Evolutionary conservation across 208 protist genomes (phyloP).

Genomic region (Porcisia hertigi): DNA sequence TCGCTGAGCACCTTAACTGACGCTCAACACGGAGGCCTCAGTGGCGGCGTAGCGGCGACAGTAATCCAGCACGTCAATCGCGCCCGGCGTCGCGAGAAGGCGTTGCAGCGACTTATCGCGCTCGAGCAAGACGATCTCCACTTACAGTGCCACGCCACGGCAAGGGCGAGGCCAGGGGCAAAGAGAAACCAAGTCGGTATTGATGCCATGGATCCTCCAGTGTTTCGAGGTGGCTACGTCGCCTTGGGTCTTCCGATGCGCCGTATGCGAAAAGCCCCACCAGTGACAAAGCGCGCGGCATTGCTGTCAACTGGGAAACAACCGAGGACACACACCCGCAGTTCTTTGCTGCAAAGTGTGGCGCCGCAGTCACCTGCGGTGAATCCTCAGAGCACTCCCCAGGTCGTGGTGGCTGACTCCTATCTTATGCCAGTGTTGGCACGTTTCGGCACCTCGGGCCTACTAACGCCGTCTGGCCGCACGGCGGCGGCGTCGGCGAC

Average conservation of each 20-base stretch:
- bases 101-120: slow-evolving; percentile 34
- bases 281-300: not conserved
- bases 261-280: not conserved
- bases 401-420: slow-evolving; percentile 15
- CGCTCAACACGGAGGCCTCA: not conserved
- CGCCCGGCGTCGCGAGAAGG: slow-evolving; percentile 44
- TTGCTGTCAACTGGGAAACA: not conserved
- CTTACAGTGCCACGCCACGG: not conserved
- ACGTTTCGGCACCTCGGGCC: slow-evolving; percentile 1
- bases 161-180: not conserved
- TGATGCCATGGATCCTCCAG: not conserved
- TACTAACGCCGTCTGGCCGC: not conserved
- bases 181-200: slow-evolving; percentile 2
- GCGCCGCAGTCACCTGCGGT: not conserved
- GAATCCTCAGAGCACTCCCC: not conserved
- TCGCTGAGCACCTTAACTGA: not conserved
- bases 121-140: slow-evolving; percentile 18
- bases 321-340: not conserved
- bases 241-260: slow-evolving; percentile 5
- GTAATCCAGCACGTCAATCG: slow-evolving; percentile 56
- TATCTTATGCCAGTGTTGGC: slow-evolving; percentile 23
- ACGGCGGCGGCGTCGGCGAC: not conserved
- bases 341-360: not conserved
- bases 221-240: slow-evolving; percentile 1
- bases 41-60: slow-evolving; percentile 13